Base-by-base conservation (phyloP, 148 eudicot species). In the Dysphania ambrosioides region DNA sequence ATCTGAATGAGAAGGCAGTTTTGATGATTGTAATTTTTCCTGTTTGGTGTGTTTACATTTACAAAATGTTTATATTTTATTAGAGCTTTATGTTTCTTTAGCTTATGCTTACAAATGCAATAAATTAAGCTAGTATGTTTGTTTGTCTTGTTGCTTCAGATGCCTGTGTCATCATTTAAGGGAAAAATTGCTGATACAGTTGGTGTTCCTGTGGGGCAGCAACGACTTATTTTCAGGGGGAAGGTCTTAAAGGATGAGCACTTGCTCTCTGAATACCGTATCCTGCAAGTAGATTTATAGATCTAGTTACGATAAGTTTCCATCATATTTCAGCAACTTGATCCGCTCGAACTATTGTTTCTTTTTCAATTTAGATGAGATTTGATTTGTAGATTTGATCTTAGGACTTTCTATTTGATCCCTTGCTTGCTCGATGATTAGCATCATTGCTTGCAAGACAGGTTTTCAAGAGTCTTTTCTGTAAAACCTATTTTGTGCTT, bases 201-300 rank as follows among this genome's bases (percentile, higher is more conserved):
- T 82, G 97, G 93, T 66, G 80, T 92, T 31, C 93, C 97, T 19
- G 92, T 90, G 77, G 93, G 68, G 66, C 98, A 90, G 80, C 97
- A 95, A 75, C 86, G 96, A 24, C 88, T 95, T 67, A 95, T 95
- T 73, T 95, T 90, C 71, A 85, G 96, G 85, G 98, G 97, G 65
- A 95, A 88, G 83, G 97, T 95, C 60, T 61, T 95, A 82, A 95
- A 92, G 83, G 98, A 95, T 81, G 89, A 92, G 57, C 90, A 86
- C 77, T 81, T 77, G 60, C 88, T 95, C 51, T 87, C 97, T 26
- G 93, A 87, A 73, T 95, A 92, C 72, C 86, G 97, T 95, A 92
- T 95, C 97, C 97, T 86, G 42, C 72, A 30, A 34, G 27, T 59
- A 47, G 53, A 47, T 23, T 26, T 36, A 32, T n/a, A 68, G 68